Evolutionary conservation across 331 rosid species (phyloP).

Genomic region (Saraca asoca): DNA sequence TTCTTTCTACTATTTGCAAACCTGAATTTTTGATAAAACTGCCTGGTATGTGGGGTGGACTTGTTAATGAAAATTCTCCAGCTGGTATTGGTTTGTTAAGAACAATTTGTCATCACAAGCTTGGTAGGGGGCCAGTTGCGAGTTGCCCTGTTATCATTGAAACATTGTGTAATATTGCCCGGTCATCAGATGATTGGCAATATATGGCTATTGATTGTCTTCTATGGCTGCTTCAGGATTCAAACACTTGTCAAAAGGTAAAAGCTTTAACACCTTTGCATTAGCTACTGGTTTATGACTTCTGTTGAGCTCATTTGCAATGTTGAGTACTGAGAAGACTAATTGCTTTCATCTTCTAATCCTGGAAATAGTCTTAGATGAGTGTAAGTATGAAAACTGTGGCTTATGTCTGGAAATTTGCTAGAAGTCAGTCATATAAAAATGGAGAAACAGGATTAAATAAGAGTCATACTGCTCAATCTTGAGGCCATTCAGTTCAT

Average conservation of each 20-base stretch:
- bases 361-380: conserved; percentile 25
- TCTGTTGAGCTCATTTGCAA: conserved; percentile 20
- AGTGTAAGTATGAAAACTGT: conserved; percentile 6
- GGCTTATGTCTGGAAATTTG: conserved; percentile 18
- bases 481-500: conserved; percentile 2
- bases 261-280: conserved; percentile 15
- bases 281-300: conserved; percentile 6
- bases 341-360: background rate
- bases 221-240: conserved; percentile 91
- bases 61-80: conserved; percentile 95
- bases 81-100: conserved; percentile 93
- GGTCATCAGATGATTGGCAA: conserved; percentile 98
- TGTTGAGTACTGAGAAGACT: background rate
- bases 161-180: conserved; percentile 85
- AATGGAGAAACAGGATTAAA: background rate
- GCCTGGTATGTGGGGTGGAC: conserved; percentile 99
- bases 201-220: conserved; percentile 99
- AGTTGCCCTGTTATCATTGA: conserved; percentile 76
- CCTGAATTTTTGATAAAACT: conserved; percentile 78
- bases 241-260: conserved; percentile 84
- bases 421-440: conserved; percentile 4
- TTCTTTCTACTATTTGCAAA: conserved; percentile 86
- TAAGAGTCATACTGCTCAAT: conserved; percentile 13
- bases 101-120: conserved; percentile 96
- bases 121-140: conserved; percentile 93